Conservation (phyloP, 2,329 filamentous ascomycete genomes). For the Ophiocordyceps robertsii region DNA sequence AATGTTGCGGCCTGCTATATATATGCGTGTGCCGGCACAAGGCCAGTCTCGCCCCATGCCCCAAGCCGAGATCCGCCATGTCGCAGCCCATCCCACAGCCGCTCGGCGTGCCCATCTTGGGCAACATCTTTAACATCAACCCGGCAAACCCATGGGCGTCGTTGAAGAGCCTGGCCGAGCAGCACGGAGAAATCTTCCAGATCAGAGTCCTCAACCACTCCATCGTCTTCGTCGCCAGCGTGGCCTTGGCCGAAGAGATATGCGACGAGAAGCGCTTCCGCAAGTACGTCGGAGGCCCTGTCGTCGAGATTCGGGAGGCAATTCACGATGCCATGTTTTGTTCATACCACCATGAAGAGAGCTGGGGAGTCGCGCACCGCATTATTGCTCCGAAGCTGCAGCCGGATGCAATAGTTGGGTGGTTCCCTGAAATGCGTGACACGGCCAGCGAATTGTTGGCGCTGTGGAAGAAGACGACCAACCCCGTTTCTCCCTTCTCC, state of each 20-base stretch:
- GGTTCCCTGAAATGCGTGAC: conserved; percentile 32
- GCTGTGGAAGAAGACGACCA: conserved; percentile 30
- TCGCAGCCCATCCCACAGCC: conserved; percentile 21
- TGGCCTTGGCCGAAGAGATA: conserved; percentile 32
- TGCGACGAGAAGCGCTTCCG: conserved; percentile 40
- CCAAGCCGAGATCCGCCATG: conserved; percentile 10
- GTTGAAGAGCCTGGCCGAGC: conserved; percentile 19
- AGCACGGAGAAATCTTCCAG: conserved; percentile 24
- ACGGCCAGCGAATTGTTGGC: conserved; percentile 34
- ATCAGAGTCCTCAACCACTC: conserved; percentile 19
- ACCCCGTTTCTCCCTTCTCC: conserved; percentile 28
- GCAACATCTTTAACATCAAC: conserved; percentile 21
- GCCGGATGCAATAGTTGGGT: conserved; percentile 14
- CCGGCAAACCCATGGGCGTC: conserved; percentile 22
- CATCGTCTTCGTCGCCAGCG: conserved; percentile 31
- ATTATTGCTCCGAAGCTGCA: conserved; percentile 34
- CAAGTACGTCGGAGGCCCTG: conserved; percentile 38
- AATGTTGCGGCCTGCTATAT: no score
- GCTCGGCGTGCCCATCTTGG: conserved; percentile 19
- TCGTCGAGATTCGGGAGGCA: conserved; percentile 35
- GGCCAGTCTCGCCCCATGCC: not conserved
- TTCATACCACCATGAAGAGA: conserved; percentile 31
- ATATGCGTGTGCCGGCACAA: no score
- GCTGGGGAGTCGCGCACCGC: conserved; percentile 37
- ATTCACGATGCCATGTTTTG: conserved; percentile 39